Base-by-base conservation (phyloP, 441 rosid genomes). In the Aquilaria agallochum region DNA sequence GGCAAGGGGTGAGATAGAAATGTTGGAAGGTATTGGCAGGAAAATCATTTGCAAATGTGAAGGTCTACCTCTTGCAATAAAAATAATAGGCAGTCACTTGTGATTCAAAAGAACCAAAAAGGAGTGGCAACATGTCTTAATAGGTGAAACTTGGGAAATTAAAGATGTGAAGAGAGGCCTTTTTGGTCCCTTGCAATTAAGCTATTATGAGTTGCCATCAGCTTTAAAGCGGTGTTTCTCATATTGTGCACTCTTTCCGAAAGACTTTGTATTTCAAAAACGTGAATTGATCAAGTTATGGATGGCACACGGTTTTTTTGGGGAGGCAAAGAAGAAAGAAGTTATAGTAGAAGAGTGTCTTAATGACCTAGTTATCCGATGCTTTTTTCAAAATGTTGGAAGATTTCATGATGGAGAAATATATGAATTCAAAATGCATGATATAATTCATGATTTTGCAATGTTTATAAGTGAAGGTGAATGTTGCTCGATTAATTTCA, bases 241-340 rank as follows among this genome's bases (percentile, higher is more conserved):
- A 20, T 20, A 20, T 20, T 20, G 20, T 20, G 20, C 20, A 20
- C 20, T 20, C 20, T 20, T 20, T 20, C 20, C 0, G 0, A 20
- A 20, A 20, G 20, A 20, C 20, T 20, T 20, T 32, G 33, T 50
- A 1, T 36, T 68, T 36, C 1, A 6, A 0, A 68, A 45, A 27
- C 55, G 46, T 6, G 2, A 9, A 2, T 62, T 62, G 54, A 48
- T 68, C 13, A 13, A 14, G 42, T 52, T 68, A 34, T 68, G 67
- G 36, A 68, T 68, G 63, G 55, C 55, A 20, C 58, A 46, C 14
- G 59, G 49, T 15, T 62, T 55, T 57, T 36, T 68, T 14, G 53
- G 31, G 3, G 15, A 0, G n/a, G 14, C 53, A 51, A 44, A 60
- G 52, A 20, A 20, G 20, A 20, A 20, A 20, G 20, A 20, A 20